Evolutionary conservation across 2,329 filamentous ascomycete genomes (phyloP), one percentile per base, ranked within the genome.

Genomic region (Fusarium sp.): DNA sequence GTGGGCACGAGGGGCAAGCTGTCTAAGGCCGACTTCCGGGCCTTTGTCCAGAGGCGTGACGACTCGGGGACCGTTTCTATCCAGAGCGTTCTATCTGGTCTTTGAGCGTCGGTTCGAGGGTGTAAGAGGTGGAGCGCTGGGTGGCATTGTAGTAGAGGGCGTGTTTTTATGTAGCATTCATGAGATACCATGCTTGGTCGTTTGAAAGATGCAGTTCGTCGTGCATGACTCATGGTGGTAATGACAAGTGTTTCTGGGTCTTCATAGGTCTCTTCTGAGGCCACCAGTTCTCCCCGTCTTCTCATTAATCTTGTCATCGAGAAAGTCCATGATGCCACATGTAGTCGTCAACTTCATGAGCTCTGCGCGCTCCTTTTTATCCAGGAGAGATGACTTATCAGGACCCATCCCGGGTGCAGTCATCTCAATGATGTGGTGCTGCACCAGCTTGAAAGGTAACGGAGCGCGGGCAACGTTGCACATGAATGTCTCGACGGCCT

Each of bases 21-120:
- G 75, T 84, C 82, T 65, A 91, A 89, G 83, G 84, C 87, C 23
- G 90, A 92, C 76, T 90, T 97, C 77, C 90, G 92, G 81, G 89
- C 90, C 2, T 97, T 95, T 85, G 90, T 98, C 64, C 85, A 92
- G 77, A 90, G 88, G 80, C 86, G 95, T 66, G 95, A 97, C 77
- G 95, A 98, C 81, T 91, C 90, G 27, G 88, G 89, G 65, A 93
- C 87, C 69, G 87, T 90, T 20, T 93, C 92, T 0, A 91, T 97
- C 73, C 93, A 97, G 82, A 89, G 90, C 77, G 91, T 96, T 55
- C 82, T 97, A 75, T 90, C 89, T 73, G 85, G 87, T 55, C 77
- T 94, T 61, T 75, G 62, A 75, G 63, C 31, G 49, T 53, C 54
- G 33, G 34, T n/a, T 49, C 14, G 9, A 49, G 42, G 0, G 5